phyloP scores from a whole-genome alignment of 306 rosid genomes.

The Morella rubra region DNA sequence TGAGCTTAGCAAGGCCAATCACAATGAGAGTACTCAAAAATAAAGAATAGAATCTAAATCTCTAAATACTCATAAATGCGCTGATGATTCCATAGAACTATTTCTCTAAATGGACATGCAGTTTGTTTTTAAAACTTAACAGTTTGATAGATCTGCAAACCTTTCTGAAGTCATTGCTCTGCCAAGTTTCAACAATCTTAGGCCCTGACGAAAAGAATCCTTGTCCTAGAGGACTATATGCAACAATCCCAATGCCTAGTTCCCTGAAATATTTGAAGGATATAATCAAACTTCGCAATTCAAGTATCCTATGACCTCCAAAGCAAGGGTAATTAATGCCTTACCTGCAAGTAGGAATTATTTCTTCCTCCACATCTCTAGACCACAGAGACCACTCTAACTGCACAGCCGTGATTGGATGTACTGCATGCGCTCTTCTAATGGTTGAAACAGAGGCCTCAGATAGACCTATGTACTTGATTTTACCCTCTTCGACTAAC shows the following conservation, averaged over 20 bases:
- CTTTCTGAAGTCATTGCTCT: conserved; percentile 42
- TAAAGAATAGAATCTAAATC: no score
- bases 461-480: conserved; percentile 58
- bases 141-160: conserved; percentile 25
- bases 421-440: conserved; percentile 76
- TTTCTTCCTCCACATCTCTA: conserved; percentile 60
- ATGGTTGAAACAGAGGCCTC: conserved; percentile 73
- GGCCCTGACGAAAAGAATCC: conserved; percentile 62
- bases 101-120: no score
- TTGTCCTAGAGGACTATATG: conserved; percentile 65
- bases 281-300: not conserved
- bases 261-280: conserved; percentile 33
- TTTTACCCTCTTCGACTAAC: conserved; percentile 60
- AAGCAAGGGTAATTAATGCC: not conserved
- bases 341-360: conserved; percentile 62
- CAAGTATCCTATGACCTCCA: not conserved
- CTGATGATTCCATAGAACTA: no score
- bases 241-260: conserved; percentile 66
- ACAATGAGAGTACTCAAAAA: not conserved
- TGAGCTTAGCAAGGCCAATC: not conserved
- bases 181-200: conserved; percentile 31
- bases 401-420: conserved; percentile 64
- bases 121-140: not conserved
- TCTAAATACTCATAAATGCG: no score
- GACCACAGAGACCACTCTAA: conserved; percentile 68